These are phyloP conservation scores for Ceriops tagal DNA, from an alignment of 345 rosid species.

Conservation along the genomic window DNA sequence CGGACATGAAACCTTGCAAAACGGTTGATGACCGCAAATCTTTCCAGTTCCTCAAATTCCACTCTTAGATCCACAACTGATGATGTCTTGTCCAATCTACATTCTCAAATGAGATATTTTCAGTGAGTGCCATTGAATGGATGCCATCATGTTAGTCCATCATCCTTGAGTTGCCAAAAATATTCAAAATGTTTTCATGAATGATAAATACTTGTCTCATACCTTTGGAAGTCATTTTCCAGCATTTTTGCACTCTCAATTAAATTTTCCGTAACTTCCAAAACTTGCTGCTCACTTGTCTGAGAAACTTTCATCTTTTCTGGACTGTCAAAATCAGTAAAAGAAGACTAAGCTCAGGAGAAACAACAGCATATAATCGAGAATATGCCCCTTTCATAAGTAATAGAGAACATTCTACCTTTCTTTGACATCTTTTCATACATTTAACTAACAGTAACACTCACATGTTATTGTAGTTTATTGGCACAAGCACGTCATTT, in stretches of 20 bases:
- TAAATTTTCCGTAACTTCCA: slow-evolving; percentile 56
- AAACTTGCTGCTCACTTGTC: slow-evolving; percentile 43
- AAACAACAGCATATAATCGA: neutral
- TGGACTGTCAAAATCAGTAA: neutral
- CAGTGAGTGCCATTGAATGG: neutral
- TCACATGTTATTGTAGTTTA: slow-evolving; percentile 47
- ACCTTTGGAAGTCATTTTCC: slow-evolving; percentile 65
- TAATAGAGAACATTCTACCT: neutral
- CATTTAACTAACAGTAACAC: slow-evolving; percentile 11
- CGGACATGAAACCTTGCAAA: slow-evolving; percentile 83
- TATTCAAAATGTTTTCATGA: neutral
- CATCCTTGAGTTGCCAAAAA: neutral
- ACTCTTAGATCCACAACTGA: slow-evolving; percentile 65
- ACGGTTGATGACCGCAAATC: slow-evolving; percentile 73
- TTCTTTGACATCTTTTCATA: neutral
- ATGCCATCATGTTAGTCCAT: neutral
- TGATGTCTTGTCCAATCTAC: slow-evolving; percentile 70
- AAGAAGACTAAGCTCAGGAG: neutral
- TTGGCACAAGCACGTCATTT: slow-evolving; percentile 27
- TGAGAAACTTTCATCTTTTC: slow-evolving; percentile 39
- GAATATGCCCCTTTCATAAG: too few relatives aligned
- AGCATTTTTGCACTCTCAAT: slow-evolving; percentile 46
- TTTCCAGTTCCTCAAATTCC: slow-evolving; percentile 77
- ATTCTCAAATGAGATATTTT: slow-evolving; percentile 8
- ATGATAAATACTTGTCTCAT: slow-evolving; percentile 6